Conservation (phyloP, 495 filamentous ascomycete species). For the Hyaloscypha finlandica region DNA sequence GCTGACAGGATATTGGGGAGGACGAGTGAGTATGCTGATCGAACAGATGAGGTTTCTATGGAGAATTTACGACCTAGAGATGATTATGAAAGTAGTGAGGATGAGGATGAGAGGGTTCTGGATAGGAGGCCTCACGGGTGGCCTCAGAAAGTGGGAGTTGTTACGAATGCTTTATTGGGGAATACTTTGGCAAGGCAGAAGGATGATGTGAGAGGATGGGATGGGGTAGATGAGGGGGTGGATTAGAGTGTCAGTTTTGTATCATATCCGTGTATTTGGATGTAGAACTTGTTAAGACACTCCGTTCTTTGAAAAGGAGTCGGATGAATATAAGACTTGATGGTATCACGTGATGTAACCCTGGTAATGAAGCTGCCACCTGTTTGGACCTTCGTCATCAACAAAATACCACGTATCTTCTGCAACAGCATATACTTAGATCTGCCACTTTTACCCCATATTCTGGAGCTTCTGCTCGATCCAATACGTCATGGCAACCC, state of each 20-base stretch:
- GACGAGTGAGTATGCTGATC: slow-evolving; percentile 35
- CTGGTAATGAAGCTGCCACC: neutral
- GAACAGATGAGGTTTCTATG: slow-evolving; percentile 31
- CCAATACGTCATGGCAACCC: slow-evolving; percentile 17
- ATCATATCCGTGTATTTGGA: slow-evolving; percentile 7
- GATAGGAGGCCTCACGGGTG: slow-evolving; percentile 29
- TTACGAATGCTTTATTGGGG: slow-evolving; percentile 32
- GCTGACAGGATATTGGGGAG: slow-evolving; percentile 41
- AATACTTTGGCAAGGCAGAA: slow-evolving; percentile 32
- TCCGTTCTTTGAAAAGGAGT: no score
- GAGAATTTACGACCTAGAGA: slow-evolving; percentile 31
- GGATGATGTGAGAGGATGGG: slow-evolving; percentile 31
- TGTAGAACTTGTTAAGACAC: neutral
- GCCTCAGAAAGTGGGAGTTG: slow-evolving; percentile 31
- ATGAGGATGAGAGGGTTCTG: slow-evolving; percentile 31
- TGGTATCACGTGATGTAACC: neutral
- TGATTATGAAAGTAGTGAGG: slow-evolving; percentile 31
- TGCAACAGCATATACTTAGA: neutral
- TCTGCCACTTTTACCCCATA: neutral
- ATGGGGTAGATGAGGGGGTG: slow-evolving; percentile 31
- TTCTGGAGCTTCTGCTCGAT: neutral
- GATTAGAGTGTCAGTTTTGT: slow-evolving; percentile 20
- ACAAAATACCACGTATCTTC: neutral
- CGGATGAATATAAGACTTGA: neutral
- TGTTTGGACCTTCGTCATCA: neutral